Percentiles rank a stretch among this genome's conserved stretches.
Evolutionary conservation across 1,284 basidiomycete genomes (phyloP).

Genomic region (Tylopilus orsonianus): DNA sequence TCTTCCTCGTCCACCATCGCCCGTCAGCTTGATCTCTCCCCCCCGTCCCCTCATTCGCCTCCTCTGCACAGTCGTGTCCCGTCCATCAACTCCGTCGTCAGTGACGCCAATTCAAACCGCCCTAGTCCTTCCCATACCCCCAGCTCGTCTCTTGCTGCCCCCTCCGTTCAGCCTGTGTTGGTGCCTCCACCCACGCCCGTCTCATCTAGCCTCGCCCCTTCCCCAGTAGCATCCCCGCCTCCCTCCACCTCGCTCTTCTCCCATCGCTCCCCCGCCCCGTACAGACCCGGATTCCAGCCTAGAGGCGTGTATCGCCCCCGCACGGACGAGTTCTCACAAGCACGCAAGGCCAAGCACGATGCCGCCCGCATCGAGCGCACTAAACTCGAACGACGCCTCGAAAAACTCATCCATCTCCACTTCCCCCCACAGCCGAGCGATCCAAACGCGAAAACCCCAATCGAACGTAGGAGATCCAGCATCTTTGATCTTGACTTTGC

Average conservation of each 20-base stretch:
- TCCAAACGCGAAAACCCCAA: slow-evolving; percentile 23
- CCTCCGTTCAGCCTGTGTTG: background rate
- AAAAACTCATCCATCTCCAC: slow-evolving; percentile 83
- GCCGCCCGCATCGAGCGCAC: slow-evolving; percentile 75
- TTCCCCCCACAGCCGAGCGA: slow-evolving; percentile 49
- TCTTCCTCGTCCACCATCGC: slow-evolving; percentile 20
- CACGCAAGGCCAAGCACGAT: slow-evolving; percentile 55
- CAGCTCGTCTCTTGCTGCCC: background rate
- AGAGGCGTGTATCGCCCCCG: slow-evolving; percentile 63
- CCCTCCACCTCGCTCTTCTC: slow-evolving; percentile 20
- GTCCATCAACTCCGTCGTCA: slow-evolving; percentile 22
- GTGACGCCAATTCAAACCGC: slow-evolving; percentile 10
- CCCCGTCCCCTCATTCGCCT: slow-evolving; percentile 14
- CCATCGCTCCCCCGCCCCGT: slow-evolving; percentile 44
- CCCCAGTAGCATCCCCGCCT: slow-evolving; percentile 21
- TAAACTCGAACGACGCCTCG: slow-evolving; percentile 77
- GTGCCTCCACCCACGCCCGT: slow-evolving; percentile 1
- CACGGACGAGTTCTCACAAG: slow-evolving; percentile 75
- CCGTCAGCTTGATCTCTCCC: slow-evolving; percentile 18
- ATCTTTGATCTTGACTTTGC: slow-evolving; percentile 64
- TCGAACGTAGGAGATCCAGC: slow-evolving; percentile 50
- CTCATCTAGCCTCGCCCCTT: slow-evolving; percentile 28
- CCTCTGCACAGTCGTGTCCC: slow-evolving; percentile 26
- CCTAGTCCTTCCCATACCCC: slow-evolving; percentile 16
- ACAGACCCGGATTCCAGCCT: slow-evolving; percentile 71